phyloP scores from a whole-genome alignment of 192 early-diverging fungal species.

The Allomyces macrogynus region DNA sequence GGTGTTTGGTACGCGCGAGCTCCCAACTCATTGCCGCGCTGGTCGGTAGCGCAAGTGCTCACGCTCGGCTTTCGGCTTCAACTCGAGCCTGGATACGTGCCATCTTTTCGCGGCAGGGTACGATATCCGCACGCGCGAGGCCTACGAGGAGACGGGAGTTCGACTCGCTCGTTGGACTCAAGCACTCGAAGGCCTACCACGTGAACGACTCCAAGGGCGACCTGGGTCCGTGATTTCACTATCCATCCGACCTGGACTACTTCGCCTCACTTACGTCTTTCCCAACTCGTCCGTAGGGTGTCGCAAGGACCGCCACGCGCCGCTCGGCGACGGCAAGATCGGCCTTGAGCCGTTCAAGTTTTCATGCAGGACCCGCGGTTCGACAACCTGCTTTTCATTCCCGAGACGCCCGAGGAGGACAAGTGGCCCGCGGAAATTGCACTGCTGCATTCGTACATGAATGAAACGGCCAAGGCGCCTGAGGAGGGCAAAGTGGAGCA shows the following conservation, averaged over 20 bases:
- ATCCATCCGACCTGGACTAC: not conserved
- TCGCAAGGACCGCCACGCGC: conserved; percentile 19
- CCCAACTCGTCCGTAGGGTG: not conserved
- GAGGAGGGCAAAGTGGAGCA: too few relatives aligned
- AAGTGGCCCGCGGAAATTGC: not conserved
- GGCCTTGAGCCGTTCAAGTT: conserved; percentile 16
- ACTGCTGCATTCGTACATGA: not conserved
- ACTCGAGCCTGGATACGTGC: conserved; percentile 16
- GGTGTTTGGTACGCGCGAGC: conserved; percentile 8
- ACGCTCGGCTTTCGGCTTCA: too few relatives aligned
- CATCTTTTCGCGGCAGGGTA: conserved; percentile 20
- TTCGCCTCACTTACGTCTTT: not conserved
- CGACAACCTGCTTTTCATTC: conserved; percentile 12
- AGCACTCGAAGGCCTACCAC: conserved; percentile 16
- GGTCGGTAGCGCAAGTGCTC: too few relatives aligned
- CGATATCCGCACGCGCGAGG: conserved; percentile 15
- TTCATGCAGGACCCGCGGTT: conserved; percentile 18
- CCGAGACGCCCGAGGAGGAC: conserved; percentile 17
- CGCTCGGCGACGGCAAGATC: conserved; percentile 19
- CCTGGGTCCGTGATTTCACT: conserved; percentile 1
- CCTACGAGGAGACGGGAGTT: conserved; percentile 15
- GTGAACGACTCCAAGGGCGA: conserved; percentile 18
- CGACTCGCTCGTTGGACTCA: conserved; percentile 14
- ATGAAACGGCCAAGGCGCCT: too few relatives aligned
- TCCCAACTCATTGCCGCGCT: too few relatives aligned